Base-by-base conservation (phyloP, 176 grass and related monocot genomes). In the Phoenix dactylifera region DNA sequence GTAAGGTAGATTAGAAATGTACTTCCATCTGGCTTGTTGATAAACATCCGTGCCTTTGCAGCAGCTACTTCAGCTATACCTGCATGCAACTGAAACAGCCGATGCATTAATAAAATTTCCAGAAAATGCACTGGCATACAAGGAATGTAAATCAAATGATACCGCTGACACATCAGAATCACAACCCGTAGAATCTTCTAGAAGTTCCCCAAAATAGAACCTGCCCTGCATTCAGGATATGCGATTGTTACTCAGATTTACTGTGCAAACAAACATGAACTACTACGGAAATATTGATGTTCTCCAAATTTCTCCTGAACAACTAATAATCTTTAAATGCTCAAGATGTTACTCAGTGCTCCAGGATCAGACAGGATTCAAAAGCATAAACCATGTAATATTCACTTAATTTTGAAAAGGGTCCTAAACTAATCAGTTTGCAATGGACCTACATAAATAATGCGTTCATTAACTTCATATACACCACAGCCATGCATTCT, bases 31-130 rank as follows among this genome's bases (percentile, higher is more conserved):
- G 74, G 74, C 49, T 76, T 76, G 54, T 68, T 67, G 29, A 48
- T 17, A 54, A 76, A 76, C 74, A 76, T 76, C 39, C 74, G 56
- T 54, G 74, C 74, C 57, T 76, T 76, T 61, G 74, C 74, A 76
- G 74, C 64, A 76, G 74, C 74, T 54, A 76, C 74, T 53, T 76
- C 74, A 69, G 74, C 74, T 24, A 76, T 76, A 59, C 74, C 74
- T 54, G 48, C 64, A 67, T 76, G 74, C 54, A 76, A 60, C 74
- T 76, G 74, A 51, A 35, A 68, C 10, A 62, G 61, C 14, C 10
- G 7, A 22, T 49, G 10, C 15, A 55, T 73, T 18, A 73, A 73
- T 26, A 29, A 2, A 62, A 44, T 15, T 63, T 54, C 24, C 15
- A 62, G 17, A 35, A 5, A 54, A 16, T 20, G 22, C 17, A 24